Evolutionary conservation across 768 basidiomycete genomes (phyloP), one percentile per base, ranked within the genome.

Genomic region (Rhizopogon vesiculosus): DNA sequence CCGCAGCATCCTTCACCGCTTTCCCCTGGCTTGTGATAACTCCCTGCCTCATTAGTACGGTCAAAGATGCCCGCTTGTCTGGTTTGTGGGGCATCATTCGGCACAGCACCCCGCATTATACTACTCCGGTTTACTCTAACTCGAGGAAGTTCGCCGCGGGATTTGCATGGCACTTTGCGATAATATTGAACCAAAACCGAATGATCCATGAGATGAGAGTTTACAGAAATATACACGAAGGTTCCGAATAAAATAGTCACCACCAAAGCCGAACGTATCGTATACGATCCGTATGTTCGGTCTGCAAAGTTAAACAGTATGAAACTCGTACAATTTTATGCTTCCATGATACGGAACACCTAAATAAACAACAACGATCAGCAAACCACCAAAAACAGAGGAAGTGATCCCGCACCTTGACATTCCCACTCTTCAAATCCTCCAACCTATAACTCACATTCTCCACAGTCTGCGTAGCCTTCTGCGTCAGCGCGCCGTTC

Each of bases 401-500:
- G 0, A 39, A 38, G 19, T 1, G 33, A 45, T 57, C 41, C 19
- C 68, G 60, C 56, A 92, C 91, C 82, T 91, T 88, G 42, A 93
- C 80, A 25, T 76, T 72, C 10, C 93, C 93, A 63, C 84, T 89
- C 75, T 94, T 94, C 63, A 95, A 66, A 75, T 95, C 93, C 42
- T 95, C 92, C 68, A 93, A 72, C 54, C 90, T 81, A 74, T 94
- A 96, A 63, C 88, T 93, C n/a, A 82, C 86, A 49, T 76, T 78
- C 64, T 93, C 91, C 31, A 93, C 86, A 59, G 75, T 82, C 78
- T 80, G 64, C 43, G 61, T 63, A 59, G 60, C 66, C 68, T 67
- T 71, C 66, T 69, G 67, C 63, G 65, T 69, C 59, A 69, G 68
- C 67, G 41, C 64, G 66, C 66, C 63, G 68, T 64, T 66, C 65